phyloP scores from a whole-genome alignment of 163 green algal genomes.

The Botryococcus braunii region DNA sequence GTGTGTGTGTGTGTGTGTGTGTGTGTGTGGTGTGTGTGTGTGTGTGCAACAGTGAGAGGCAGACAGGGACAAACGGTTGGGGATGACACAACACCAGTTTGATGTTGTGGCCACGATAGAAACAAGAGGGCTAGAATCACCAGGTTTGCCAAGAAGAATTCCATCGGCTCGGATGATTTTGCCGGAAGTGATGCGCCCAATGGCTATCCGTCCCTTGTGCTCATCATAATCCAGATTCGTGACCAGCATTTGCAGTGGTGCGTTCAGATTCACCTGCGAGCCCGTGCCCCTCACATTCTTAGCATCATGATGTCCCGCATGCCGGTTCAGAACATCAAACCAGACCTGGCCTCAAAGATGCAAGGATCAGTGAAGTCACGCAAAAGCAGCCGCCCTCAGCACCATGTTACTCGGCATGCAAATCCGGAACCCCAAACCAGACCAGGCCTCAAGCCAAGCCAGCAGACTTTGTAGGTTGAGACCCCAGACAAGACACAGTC shows the following conservation, averaged over 20 bases:
- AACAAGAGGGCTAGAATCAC: neutral
- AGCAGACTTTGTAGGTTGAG: too few species aligned
- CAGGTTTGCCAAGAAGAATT: conserved; percentile 18
- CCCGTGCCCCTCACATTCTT: neutral
- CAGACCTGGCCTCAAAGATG: conserved; percentile 6
- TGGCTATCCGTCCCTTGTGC: conserved; percentile 93
- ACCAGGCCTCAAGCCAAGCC: too few species aligned
- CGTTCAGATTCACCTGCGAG: conserved; percentile 37
- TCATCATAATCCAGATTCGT: conserved; percentile 96
- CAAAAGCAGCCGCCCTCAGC: too few species aligned
- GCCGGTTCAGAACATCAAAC: too few species aligned
- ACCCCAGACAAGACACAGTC: too few species aligned
- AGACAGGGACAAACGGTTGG: too few species aligned
- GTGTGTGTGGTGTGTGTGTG: too few species aligned
- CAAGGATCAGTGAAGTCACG: neutral
- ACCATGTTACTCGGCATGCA: too few species aligned
- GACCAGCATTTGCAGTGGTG: conserved; percentile 83
- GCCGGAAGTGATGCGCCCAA: conserved; percentile 80
- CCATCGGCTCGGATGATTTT: conserved; percentile 54
- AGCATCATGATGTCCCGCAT: neutral
- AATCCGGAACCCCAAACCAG: too few species aligned
- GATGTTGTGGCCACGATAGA: too few species aligned
- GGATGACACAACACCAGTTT: conserved; percentile 3
- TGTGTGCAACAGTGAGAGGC: too few species aligned
- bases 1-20: too few species aligned